phyloP scores from a whole-genome alignment of 2,329 filamentous ascomycete genomes.

The Phyllosticta citribraziliensis region DNA sequence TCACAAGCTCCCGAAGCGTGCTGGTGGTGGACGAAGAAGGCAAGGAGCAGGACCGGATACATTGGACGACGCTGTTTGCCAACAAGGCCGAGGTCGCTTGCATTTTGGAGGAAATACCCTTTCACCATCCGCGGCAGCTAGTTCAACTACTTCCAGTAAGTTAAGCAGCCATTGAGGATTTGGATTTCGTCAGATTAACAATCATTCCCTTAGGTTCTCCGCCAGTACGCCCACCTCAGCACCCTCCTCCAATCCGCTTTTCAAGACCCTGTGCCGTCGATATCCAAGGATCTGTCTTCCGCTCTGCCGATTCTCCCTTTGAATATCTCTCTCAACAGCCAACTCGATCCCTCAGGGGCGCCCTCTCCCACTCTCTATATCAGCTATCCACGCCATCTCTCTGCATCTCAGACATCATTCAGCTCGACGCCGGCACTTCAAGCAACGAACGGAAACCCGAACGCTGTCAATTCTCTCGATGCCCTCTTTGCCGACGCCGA shows the following conservation, averaged over 20 bases:
- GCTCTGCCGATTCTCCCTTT: conserved; percentile 16
- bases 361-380: conserved; percentile 11
- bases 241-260: conserved; percentile 56
- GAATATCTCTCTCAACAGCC: conserved; percentile 7
- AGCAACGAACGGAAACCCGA: neutral
- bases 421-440: neutral
- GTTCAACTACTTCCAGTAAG: conserved; percentile 57
- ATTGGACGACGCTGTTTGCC: conserved; percentile 55
- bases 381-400: conserved; percentile 4
- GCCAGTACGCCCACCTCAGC: conserved; percentile 66
- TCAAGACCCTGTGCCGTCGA: conserved; percentile 22
- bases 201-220: conserved; percentile 33
- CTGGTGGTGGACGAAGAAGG: conserved; percentile 24
- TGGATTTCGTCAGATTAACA: conserved; percentile 2
- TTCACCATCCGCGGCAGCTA: conserved; percentile 69
- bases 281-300: conserved; percentile 15
- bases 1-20: conserved; percentile 42
- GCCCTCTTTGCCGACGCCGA: conserved; percentile 11
- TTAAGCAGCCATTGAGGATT: neutral
- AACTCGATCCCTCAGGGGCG: conserved; percentile 7
- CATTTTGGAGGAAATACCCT: conserved; percentile 57
- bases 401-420: neutral
- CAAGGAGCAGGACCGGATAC: conserved; percentile 20
- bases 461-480: conserved; percentile 1
- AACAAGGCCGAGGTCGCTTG: conserved; percentile 65